Conservation (phyloP, 2,329 filamentous ascomycete genomes). For the Penicillium sclerotiorum region DNA sequence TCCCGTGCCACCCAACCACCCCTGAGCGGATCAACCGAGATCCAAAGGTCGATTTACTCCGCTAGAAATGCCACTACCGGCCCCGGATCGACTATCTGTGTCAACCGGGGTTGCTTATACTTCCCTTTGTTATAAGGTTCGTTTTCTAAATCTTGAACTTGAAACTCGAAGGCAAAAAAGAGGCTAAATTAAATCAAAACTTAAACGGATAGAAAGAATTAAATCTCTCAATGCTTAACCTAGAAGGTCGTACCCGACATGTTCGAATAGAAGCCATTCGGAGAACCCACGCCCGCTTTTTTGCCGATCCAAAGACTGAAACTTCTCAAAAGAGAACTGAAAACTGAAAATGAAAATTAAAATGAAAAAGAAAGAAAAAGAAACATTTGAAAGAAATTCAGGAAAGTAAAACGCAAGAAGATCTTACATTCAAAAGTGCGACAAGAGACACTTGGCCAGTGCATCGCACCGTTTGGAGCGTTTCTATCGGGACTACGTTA, state of each 20-base stretch:
- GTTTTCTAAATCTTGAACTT: background rate
- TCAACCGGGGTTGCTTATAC: background rate
- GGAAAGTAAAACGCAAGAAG: no score
- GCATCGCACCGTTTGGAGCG: conserved; percentile 16
- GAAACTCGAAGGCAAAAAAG: background rate
- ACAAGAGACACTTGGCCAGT: no score
- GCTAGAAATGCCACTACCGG: conserved; percentile 26
- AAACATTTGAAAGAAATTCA: no score
- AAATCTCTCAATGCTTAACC: background rate
- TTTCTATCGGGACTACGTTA: conserved; percentile 7
- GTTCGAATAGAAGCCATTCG: background rate
- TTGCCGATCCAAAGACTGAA: no score
- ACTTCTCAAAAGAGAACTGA: no score
- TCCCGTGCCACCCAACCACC: conserved; percentile 17
- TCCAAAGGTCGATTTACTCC: conserved; percentile 18
- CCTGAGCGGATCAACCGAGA: conserved; percentile 37
- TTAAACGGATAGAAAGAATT: no score
- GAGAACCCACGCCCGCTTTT: no score
- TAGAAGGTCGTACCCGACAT: background rate
- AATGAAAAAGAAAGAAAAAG: background rate
- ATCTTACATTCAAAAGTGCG: no score
- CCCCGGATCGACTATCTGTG: conserved; percentile 26
- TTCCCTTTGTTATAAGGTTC: background rate
- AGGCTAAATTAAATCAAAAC: background rate
- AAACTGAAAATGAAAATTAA: no score